Percentiles rank a stretch among this genome's conserved stretches.
Conservation (phyloP, 2,329 filamentous ascomycete species). For the Colletotrichum melonis region DNA sequence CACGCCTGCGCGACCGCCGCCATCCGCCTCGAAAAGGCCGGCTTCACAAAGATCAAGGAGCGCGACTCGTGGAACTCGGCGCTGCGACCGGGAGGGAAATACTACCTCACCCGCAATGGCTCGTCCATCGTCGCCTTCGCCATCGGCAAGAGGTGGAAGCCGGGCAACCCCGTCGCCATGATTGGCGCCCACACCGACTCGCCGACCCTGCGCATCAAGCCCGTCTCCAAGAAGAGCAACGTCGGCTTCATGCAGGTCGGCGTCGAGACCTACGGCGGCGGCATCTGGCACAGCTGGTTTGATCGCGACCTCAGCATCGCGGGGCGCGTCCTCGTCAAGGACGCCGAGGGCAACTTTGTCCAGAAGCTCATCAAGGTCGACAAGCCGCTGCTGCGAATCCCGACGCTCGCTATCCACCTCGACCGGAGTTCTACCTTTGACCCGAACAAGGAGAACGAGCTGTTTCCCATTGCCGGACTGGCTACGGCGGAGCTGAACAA, state of each 20-base stretch:
- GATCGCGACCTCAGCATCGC: slow-evolving; percentile 94
- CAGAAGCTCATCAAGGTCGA: slow-evolving; percentile 92
- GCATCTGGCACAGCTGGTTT: slow-evolving; percentile 99
- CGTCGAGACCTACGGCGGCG: slow-evolving; percentile 96
- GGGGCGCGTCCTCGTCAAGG: slow-evolving; percentile 85
- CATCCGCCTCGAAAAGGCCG: slow-evolving; percentile 80
- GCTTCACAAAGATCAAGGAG: slow-evolving; percentile 90
- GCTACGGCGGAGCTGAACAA: slow-evolving; percentile 90
- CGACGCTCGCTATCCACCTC: slow-evolving; percentile 93
- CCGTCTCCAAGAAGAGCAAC: slow-evolving; percentile 87
- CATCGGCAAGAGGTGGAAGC: slow-evolving; percentile 89
- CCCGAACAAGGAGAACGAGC: slow-evolving; percentile 96
- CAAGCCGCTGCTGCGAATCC: slow-evolving; percentile 89
- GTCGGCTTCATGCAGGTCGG: slow-evolving; percentile 94
- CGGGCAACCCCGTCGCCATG: slow-evolving; percentile 92
- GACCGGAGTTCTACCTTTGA: slow-evolving; percentile 87
- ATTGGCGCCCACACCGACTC: slow-evolving; percentile 97
- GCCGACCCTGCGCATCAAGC: slow-evolving; percentile 91
- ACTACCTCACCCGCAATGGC: slow-evolving; percentile 93
- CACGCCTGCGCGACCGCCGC: slow-evolving; percentile 89
- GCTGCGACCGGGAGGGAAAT: slow-evolving; percentile 89
- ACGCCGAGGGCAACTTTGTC: slow-evolving; percentile 77
- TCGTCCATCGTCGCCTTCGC: slow-evolving; percentile 94
- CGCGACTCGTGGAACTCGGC: slow-evolving; percentile 87
- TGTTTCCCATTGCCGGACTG: slow-evolving; percentile 93